Conservation (phyloP, 139 green algal species). For the Chlorella sp. region DNA sequence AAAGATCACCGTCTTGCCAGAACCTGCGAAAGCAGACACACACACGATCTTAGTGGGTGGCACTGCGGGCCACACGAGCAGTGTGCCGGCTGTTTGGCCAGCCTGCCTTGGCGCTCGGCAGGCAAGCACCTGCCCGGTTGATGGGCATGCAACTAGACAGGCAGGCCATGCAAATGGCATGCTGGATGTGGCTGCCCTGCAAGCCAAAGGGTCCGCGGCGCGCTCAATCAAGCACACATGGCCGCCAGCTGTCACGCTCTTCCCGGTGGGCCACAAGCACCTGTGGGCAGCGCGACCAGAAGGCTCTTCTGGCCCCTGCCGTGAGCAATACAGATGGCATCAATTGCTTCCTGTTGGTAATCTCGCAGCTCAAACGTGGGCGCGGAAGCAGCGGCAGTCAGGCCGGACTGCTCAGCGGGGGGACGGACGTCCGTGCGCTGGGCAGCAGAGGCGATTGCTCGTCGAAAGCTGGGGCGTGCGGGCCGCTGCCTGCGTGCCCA, state of each 20-base stretch:
- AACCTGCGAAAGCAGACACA: neutral
- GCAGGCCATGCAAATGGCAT: neutral
- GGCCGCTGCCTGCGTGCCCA: no score
- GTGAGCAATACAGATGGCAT: neutral
- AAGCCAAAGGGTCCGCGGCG: no score
- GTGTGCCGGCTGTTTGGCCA: neutral
- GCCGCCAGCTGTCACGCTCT: neutral
- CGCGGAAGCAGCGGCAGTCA: no score
- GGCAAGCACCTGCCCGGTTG: no score
- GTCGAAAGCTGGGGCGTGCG: no score
- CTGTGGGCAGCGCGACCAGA: constrained; percentile 40
- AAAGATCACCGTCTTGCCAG: constrained; percentile 47
- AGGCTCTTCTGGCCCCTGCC: neutral
- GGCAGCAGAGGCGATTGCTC: no score
- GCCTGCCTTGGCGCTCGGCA: neutral
- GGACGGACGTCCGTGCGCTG: no score
- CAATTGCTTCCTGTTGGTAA: constrained; percentile 34
- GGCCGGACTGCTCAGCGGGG: no score
- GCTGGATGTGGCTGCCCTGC: neutral
- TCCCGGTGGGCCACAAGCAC: neutral
- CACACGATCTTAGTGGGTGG: no score
- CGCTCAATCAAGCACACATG: no score
- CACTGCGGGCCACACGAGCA: neutral
- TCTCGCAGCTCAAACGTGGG: neutral
- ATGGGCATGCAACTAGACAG: no score